phyloP scores from a whole-genome alignment of 192 early-diverging fungal species.

The Backusella australiensis region DNA sequence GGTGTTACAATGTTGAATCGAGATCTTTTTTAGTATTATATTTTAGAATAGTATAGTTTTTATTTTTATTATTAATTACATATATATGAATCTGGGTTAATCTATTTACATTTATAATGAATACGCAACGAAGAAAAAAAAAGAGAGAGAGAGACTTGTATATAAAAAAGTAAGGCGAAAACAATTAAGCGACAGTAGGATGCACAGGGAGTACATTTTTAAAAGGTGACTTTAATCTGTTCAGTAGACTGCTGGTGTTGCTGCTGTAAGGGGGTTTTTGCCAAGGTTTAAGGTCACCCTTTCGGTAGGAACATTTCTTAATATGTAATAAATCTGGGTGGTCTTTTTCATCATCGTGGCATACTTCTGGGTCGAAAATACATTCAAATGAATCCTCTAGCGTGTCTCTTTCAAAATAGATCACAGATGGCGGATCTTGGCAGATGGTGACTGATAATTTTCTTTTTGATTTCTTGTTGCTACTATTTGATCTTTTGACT shows the following conservation, averaged over 20 bases:
- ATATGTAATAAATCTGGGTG: slow-evolving; percentile 22
- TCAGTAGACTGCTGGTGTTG: not conserved
- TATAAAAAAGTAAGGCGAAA: not conserved
- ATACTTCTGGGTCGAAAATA: slow-evolving; percentile 28
- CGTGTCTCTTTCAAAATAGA: slow-evolving; percentile 21
- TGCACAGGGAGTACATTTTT: slow-evolving; percentile 8
- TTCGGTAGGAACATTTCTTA: not conserved
- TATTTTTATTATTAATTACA: slow-evolving; percentile 4
- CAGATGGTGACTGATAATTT: slow-evolving; percentile 24
- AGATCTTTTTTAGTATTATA: not conserved
- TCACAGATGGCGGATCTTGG: slow-evolving; percentile 24
- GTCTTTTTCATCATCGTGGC: slow-evolving; percentile 33
- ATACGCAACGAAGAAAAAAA: not conserved
- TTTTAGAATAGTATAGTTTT: not conserved
- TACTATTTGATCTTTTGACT: not conserved
- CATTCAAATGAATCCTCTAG: slow-evolving; percentile 25
- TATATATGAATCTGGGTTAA: not conserved
- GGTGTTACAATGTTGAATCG: not conserved
- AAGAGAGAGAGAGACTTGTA: not conserved
- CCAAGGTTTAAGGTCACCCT: slow-evolving; percentile 24
- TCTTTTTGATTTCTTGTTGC: not conserved
- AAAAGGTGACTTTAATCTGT: slow-evolving; percentile 14
- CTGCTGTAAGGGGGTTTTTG: slow-evolving; percentile 14
- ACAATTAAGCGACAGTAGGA: slow-evolving; percentile 5
- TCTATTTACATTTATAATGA: slow-evolving; percentile 5